Conservation (phyloP, 23 red algal species). For the Agarophyton chilense region DNA sequence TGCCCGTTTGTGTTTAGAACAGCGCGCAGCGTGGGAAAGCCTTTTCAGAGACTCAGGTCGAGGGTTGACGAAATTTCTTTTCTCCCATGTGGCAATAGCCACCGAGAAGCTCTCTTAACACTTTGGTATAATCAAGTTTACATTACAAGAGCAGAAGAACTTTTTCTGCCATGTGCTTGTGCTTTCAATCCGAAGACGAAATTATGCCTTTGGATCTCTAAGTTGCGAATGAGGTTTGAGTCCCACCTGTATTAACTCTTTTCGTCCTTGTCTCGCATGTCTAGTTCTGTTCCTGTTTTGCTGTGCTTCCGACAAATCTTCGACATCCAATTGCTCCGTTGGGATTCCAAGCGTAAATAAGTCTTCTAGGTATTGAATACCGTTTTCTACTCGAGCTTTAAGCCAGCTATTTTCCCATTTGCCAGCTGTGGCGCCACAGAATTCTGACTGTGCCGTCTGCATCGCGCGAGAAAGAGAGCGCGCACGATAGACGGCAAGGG, state of each 20-base stretch:
- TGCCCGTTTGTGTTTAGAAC: too few relatives aligned
- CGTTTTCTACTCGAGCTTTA: not conserved
- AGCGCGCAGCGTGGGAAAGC: too few relatives aligned
- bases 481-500: constrained; percentile 47
- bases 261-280: not conserved
- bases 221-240: not conserved
- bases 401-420: constrained; percentile 32
- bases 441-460: constrained; percentile 22
- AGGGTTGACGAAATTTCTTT: too few relatives aligned
- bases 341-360: constrained; percentile 20
- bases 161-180: not conserved
- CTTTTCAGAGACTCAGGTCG: too few relatives aligned
- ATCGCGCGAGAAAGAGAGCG: constrained; percentile 20
- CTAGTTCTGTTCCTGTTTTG: not conserved
- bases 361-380: constrained; percentile 4
- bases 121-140: too few relatives aligned
- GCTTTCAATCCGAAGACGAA: too few relatives aligned
- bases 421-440: not conserved
- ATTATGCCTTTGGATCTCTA: not conserved
- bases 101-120: too few relatives aligned
- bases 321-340: not conserved
- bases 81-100: too few relatives aligned
- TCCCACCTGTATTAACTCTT: not conserved
- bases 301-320: not conserved
- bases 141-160: too few relatives aligned